Base-by-base conservation (phyloP, 257 asterid species). In the Phtheirospermum japonicum region DNA sequence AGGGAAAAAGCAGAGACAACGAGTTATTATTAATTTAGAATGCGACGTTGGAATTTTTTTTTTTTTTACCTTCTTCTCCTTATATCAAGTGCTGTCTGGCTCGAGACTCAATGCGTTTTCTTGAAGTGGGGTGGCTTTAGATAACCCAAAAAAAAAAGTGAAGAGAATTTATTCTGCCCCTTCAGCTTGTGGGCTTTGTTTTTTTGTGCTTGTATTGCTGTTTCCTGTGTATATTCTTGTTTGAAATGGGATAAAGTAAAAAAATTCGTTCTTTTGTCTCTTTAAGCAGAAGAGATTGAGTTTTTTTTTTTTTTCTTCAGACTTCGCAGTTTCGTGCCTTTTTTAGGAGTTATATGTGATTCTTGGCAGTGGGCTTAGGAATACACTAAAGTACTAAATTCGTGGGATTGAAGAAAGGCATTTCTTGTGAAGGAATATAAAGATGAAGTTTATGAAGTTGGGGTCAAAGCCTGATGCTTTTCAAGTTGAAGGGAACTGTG, bases 381-480 rank as follows among this genome's bases (percentile, higher is more conserved):
- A n/a, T n/a, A n/a, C n/a, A n/a, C n/a, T n/a, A n/a, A n/a, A n/a
- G n/a, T n/a, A n/a, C n/a, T n/a, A n/a, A n/a, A n/a, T n/a, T n/a
- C n/a, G 39, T 63, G 67, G 63, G 18, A 18, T 66, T 53, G 6
- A 7, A 5, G 26, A 9, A 17, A 34, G 68, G 74, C 63, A 32
- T 70, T 57, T 66, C 52, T 62, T 48, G n/a, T 57, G 42, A 65
- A 57, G 63, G 59, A 39, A 63, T 77, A 67, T 4, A 16, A 46
- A 48, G 45, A 90, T 90, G 98, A 87, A 87, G 91, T 87, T 74
- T 68, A 90, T 90, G 98, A 90, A 90, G 83, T 63, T 91, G 85
- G 96, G 96, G 7, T 91, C 98, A 36, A 91, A 85, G 82, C 92
- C 95, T 37, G 95, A 91, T 81, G 83, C 89, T 70, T 91, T 91